Base-by-base conservation (phyloP, 805 yeast species). In the Schizosaccharomyces pombe region DNA sequence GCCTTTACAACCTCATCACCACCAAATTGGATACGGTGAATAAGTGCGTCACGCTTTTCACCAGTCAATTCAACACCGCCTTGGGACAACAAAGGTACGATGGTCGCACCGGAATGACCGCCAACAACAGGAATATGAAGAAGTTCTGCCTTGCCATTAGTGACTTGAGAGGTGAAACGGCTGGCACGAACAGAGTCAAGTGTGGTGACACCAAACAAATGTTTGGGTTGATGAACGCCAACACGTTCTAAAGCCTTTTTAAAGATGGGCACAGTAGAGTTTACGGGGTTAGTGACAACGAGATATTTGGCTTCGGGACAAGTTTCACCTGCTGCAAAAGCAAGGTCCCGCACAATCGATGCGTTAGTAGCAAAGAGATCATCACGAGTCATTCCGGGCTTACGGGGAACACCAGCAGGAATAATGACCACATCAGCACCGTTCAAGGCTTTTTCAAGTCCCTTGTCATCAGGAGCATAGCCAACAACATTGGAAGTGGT, bases 321-420 rank as follows among this genome's bases (percentile, higher is more conserved):
- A 68, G 74, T 66, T 60, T 82, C 84, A 58, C 93, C 94, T 62
- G 77, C 77, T 55, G 86, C 82, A 70, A 80, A 74, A 67, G 94
- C 94, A 69, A 87, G 76, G 70, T 84, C 95, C 68, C 91, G 80
- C 59, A 87, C 95, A 68, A 87, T 87, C 54, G 93, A 81, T 54
- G 96, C 96, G 66, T 87, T 87, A 74, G 93, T 87, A 75, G 84
- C 81, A 80, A 87, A 87, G 64, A 87, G 75, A 68, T 87, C 96
- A 68, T 87, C 96, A 75, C 96, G 83, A 65, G 95, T 85, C 96
- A 87, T 87, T 70, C 96, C 96, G 62, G 96, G 96, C 75, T 87
- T 78, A 93, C 84, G 74, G 94, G 96, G 63, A 57, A 87, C 93
- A 75, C 96, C 96, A 56, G 96, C 96, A 66, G 96, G 95, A 70